Evolutionary conservation across 1,284 basidiomycete species (phyloP).

Genomic region (Gymnopus androsaceus): DNA sequence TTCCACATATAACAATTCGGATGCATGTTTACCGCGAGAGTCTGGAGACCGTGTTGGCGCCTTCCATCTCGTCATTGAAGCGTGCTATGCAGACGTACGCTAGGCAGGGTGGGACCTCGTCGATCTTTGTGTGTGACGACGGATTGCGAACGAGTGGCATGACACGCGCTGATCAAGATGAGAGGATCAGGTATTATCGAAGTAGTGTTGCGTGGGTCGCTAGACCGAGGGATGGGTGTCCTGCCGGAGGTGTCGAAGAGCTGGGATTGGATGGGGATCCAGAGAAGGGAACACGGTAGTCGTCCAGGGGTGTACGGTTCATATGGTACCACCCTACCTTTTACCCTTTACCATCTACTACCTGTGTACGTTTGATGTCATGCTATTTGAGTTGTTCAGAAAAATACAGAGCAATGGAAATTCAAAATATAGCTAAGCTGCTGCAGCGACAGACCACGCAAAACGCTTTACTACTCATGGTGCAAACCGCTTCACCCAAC

Average conservation of each 20-base stretch:
- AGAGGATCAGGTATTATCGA: slow-evolving; percentile 76
- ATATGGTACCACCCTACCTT: too few species aligned
- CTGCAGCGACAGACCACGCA: too few species aligned
- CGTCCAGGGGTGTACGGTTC: too few species aligned
- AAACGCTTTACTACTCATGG: too few species aligned
- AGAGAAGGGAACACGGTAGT: too few species aligned
- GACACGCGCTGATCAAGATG: slow-evolving; percentile 60
- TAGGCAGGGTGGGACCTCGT: slow-evolving; percentile 75
- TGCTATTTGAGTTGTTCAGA: too few species aligned
- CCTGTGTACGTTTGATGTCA: too few species aligned
- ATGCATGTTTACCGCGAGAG: slow-evolving; percentile 85
- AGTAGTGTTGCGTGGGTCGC: slow-evolving; percentile 82
- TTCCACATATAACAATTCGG: slow-evolving; percentile 79
- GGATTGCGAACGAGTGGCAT: slow-evolving; percentile 60
- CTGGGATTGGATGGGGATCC: slow-evolving; percentile 6
- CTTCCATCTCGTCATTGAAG: slow-evolving; percentile 79
- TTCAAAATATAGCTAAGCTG: too few species aligned
- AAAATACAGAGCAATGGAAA: too few species aligned
- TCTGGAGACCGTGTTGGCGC: slow-evolving; percentile 59
- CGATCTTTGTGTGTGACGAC: slow-evolving; percentile 79
- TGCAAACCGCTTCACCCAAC: too few species aligned
- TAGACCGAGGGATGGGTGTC: slow-evolving; percentile 45
- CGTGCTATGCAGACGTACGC: slow-evolving; percentile 83
- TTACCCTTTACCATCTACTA: too few species aligned
- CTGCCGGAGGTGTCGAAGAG: slow-evolving; percentile 12